Evolutionary conservation across 1,139 yeast genomes (phyloP), one percentile per base, ranked within the genome.

Genomic region (Blastobotrys petasosporus): DNA sequence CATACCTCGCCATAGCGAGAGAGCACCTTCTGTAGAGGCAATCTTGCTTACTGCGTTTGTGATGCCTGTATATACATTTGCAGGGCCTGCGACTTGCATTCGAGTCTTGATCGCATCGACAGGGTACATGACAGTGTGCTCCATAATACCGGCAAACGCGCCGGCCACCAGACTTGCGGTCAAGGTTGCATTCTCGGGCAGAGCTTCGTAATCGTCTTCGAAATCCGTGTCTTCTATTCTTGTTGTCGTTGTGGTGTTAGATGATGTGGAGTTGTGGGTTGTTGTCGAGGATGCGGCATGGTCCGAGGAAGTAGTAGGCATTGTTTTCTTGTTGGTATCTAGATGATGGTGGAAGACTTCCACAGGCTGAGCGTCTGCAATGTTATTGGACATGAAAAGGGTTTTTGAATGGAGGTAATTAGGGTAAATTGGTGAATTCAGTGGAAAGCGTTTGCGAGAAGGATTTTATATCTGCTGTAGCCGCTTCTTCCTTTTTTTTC

Each of bases 61-160:
- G 37, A 78, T 68, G 35, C 77, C 76, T 1, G 69, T 45, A 71
- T 65, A 61, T 66, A 73, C 58, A 61, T 69, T 63, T 46, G 64
- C 55, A 17, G 63, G 48, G 44, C 63, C 61, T 32, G 82, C 71
- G 39, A 90, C 84, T 66, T 92, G 99, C 94, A 92, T 88, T 61
- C 99, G 75, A 3, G 98, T 92, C 71, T 68, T 92, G 58, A 92
- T 77, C 16, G 95, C 94, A 65, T 92, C 98, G 43, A 92, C 79
- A 2, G 98, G 98, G 63, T 82, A 92, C 96, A 92, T 87, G 36
- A 92, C 88, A 2, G 96, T 83, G 65, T 92, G 98, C 65, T 92
- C 98, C 68, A 90, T 88, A 51, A 92, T 86, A 28, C 98, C 98
- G 13, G 98, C 98, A 69, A 87, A 85, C 0, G 97, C 97, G 12